phyloP scores from a whole-genome alignment of 805 yeast genomes.

The Teunomyces cretensis region DNA sequence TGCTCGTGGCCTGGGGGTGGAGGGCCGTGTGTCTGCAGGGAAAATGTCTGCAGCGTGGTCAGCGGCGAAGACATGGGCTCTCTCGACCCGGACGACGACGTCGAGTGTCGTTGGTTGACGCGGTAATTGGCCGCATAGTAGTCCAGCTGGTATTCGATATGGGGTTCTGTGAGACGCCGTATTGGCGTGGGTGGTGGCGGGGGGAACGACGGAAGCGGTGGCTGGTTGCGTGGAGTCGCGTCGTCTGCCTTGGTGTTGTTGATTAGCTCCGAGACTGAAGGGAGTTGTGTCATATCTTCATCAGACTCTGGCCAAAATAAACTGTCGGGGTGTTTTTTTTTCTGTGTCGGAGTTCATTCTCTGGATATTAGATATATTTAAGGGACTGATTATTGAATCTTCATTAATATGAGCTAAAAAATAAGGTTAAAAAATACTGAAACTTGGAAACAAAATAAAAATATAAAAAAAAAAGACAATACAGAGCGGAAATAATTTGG shows the following conservation, averaged over 20 bases:
- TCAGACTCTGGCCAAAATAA: neutral
- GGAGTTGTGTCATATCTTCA: slow-evolving; percentile 19
- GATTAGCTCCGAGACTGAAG: slow-evolving; percentile 26
- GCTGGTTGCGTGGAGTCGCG: slow-evolving; percentile 4
- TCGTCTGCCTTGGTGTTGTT: slow-evolving; percentile 14
- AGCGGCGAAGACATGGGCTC: slow-evolving; percentile 5
- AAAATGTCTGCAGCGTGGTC: neutral
- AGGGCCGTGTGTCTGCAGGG: slow-evolving; percentile 3
- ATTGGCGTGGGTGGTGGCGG: slow-evolving; percentile 12
- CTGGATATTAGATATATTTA: neutral
- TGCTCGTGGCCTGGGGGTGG: too few relatives aligned
- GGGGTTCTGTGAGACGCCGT: slow-evolving; percentile 15
- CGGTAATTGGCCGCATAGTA: slow-evolving; percentile 4
- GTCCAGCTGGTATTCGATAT: slow-evolving; percentile 6
- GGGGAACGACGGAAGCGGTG: neutral
- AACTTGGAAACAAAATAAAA: neutral
- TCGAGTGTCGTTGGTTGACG: slow-evolving; percentile 3
- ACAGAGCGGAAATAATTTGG: slow-evolving; percentile 3
- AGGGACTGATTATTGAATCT: slow-evolving; percentile 1
- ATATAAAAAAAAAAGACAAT: neutral
- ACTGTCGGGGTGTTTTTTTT: neutral
- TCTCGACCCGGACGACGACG: slow-evolving; percentile 7
- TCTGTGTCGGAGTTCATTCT: neutral
- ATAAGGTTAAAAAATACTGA: slow-evolving; percentile 1
- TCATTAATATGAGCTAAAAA: neutral